Evolutionary conservation across 225 moss, liverwort and hornwort genomes (phyloP), one percentile per base, ranked within the genome.

Genomic region (Polytrichum commune): DNA sequence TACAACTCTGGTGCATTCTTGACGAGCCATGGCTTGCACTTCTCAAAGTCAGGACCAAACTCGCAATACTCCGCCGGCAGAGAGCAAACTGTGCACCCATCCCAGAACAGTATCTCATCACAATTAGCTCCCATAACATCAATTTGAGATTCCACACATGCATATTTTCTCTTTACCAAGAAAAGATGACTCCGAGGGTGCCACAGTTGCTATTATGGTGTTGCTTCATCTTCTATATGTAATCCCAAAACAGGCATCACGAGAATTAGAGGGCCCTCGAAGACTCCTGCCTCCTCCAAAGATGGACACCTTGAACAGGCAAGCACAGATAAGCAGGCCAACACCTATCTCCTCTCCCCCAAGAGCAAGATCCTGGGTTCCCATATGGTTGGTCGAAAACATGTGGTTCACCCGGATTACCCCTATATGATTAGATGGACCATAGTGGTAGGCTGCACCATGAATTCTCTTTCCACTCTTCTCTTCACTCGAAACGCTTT

Each of bases 41-140:
- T 92, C 70, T 94, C 90, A 54, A 97, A 97, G 65, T 97, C 97
- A 38, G 97, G 94, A 67, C 86, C 88, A 83, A 92, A 97, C 74
- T 94, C 92, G 78, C 97, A 97, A 30, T 97, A 97, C 73, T 97
- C 97, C 38, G 97, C 97, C 73, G 97, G 97, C 81, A 94, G 80
- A 67, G 90, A 92, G 85, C 94, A 94, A 60, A 91, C 97, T 97
- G 90, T 75, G 79, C 76, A 76, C 32, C 46, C 25, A 3, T 19
- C 6, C 56, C 22, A 73, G 13, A 70, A 62, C 18, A 53, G 26
- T 6, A 22, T 64, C 26, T 56, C 28, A 26, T 19, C 18, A 56
- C 56, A 26, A 55, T 24, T 54, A n/a, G 16, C 6, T 35, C 32
- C 70, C 60, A 5, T 26, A n/a, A 24, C 29, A 63, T 23, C 56